Base-by-base conservation (phyloP, 2,329 filamentous ascomycete genomes). In the Pezicula radicicola region DNA sequence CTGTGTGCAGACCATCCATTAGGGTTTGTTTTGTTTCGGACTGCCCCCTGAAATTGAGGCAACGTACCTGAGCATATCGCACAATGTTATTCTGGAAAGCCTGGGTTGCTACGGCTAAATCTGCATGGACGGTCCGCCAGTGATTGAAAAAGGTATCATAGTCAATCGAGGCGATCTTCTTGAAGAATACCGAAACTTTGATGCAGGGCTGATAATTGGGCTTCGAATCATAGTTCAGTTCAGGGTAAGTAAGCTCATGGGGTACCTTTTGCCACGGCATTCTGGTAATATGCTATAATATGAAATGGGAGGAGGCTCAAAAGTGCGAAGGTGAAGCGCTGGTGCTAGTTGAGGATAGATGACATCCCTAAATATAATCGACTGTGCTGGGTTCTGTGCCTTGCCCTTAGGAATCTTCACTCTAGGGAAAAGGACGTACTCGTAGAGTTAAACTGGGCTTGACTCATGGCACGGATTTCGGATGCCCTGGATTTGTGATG, bases 181-280 rank as follows among this genome's bases (percentile, higher is more conserved):
- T 53, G 30, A 53, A 53, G 48, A 50, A 50, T 27, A 53, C 27
- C 13, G 51, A 53, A 18, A 53, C 25, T 35, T 53, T 53, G 47
- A 53, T 50, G 42, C 46, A 50, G n/a, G 51, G 51, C 41, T 53
- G 47, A 19, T 27, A 28, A 40, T 53, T 53, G 12, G 46, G 46
- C 30, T 46, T 15, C 7, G 51, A 28, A 25, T 53, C 47, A 28
- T 53, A 53, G n/a, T 21, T 40, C 16, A 53, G 51, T 27, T 53
- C 18, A 10, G 10, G 40, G 33, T 53, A 27, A 10, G 28, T 49
- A 41, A 53, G 49, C 28, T 43, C 25, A 13, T 53, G 51, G 21
- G 44, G 28, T 21, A 53, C 36, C 27, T 49, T 49, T 15, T 49
- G 27, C 16, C 28, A 44, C 15, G 51, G 18, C 51, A 53, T 53